phyloP scores from a whole-genome alignment of 805 yeast species.

The Dipodascus geniculatus region DNA sequence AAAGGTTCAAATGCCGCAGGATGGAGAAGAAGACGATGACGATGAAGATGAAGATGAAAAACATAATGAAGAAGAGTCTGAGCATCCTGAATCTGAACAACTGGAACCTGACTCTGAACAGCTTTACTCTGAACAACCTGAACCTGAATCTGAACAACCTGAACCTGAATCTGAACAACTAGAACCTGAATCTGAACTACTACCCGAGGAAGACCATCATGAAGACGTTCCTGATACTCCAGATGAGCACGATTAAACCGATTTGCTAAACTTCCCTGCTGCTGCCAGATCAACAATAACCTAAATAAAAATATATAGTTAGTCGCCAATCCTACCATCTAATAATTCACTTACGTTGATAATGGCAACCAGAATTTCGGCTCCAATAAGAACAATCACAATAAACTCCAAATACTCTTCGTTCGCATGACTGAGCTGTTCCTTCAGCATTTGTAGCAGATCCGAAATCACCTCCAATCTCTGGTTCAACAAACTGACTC shows the following conservation, averaged over 20 bases:
- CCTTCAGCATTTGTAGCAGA: constrained; percentile 89
- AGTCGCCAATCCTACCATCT: neutral
- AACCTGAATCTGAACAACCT: neutral
- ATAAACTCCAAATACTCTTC: constrained; percentile 82
- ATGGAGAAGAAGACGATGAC: constrained; percentile 5
- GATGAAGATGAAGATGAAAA: constrained; percentile 2
- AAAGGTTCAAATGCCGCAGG: constrained; percentile 9
- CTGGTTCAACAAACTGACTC: constrained; percentile 83
- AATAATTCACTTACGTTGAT: constrained; percentile 41
- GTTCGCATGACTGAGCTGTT: constrained; percentile 90
- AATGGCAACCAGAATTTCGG: constrained; percentile 81
- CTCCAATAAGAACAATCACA: constrained; percentile 82
- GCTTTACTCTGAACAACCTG: neutral
- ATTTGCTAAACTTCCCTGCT: constrained; percentile 6
- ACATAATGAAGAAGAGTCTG: constrained; percentile 3
- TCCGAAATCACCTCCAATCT: constrained; percentile 90
- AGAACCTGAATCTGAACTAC: constrained; percentile 1
- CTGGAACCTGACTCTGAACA: neutral
- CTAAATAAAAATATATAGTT: constrained; percentile 4
- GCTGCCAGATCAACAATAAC: constrained; percentile 26
- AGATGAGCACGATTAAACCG: neutral
- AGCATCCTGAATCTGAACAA: constrained; percentile 4
- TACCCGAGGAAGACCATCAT: no score
- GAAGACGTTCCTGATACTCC: neutral
- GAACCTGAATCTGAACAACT: constrained; percentile 2